These are phyloP conservation scores for Globisporangium spinosum DNA, from an alignment of 352 stramenopile species.

Conservation along the genomic window DNA sequence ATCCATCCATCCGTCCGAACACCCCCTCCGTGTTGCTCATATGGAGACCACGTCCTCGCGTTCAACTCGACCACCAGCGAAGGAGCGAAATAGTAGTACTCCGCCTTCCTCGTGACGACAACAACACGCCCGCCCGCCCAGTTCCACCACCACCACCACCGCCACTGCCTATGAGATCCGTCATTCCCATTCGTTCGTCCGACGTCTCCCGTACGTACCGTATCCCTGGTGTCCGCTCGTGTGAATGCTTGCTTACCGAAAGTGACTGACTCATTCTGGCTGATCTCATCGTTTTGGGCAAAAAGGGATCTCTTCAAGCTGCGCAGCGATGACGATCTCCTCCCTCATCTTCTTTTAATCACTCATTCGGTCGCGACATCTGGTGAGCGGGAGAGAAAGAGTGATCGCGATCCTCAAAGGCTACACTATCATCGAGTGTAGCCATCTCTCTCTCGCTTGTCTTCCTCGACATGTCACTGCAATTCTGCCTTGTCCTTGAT, in stretches of 20 bases:
- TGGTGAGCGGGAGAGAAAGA: background rate
- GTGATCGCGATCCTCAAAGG: background rate
- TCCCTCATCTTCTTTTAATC: background rate
- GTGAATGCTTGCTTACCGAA: background rate
- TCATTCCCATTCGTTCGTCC: background rate
- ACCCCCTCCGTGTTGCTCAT: background rate
- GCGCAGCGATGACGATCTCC: background rate
- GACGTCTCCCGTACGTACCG: background rate
- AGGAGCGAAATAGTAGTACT: background rate
- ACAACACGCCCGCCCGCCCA: background rate
- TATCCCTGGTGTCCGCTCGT: background rate
- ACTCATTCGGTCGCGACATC: background rate
- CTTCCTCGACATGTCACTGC: background rate
- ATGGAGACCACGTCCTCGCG: background rate
- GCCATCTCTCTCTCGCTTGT: background rate
- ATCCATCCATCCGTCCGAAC: background rate
- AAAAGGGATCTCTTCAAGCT: background rate
- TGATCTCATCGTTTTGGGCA: background rate
- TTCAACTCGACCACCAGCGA: background rate
- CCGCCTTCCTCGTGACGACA: background rate
- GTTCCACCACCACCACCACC: no score
- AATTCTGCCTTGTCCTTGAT: background rate
- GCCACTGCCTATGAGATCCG: background rate
- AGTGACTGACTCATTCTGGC: background rate
- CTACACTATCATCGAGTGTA: background rate